Evolutionary conservation across 805 yeast genomes (phyloP).

Genomic region (Starmerella roubikii): DNA sequence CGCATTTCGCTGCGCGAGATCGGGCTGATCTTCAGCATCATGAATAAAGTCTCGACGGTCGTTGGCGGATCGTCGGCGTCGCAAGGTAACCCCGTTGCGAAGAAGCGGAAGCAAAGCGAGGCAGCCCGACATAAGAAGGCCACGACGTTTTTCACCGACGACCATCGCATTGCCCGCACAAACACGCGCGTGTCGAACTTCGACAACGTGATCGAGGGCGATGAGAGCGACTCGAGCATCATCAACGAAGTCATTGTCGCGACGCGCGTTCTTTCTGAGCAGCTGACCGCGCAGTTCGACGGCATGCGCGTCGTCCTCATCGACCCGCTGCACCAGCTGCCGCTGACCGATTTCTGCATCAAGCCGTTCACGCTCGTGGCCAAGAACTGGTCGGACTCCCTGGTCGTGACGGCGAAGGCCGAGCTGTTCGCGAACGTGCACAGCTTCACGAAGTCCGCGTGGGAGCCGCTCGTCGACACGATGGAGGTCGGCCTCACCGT

Average conservation of each 20-base stretch:
- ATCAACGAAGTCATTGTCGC: conserved; percentile 1
- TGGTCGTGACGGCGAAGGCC: conserved; percentile 53
- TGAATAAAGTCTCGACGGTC: conserved; percentile 50
- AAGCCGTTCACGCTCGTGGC: conserved; percentile 56
- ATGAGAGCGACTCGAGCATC: not conserved
- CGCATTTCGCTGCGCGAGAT: conserved; percentile 82
- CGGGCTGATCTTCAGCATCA: conserved; percentile 57
- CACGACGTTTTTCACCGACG: conserved; percentile 10
- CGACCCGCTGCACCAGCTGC: conserved; percentile 85
- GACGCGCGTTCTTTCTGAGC: conserved; percentile 51
- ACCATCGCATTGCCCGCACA: conserved; percentile 9
- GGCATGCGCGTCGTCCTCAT: conserved; percentile 72
- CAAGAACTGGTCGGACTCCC: conserved; percentile 74
- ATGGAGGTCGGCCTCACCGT: conserved; percentile 70
- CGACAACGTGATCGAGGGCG: not conserved
- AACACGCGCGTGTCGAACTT: not conserved
- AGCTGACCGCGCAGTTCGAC: conserved; percentile 47
- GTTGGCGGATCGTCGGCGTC: not conserved
- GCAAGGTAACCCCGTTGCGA: not conserved
- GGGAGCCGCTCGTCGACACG: conserved; percentile 91
- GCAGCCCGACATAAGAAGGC: conserved; percentile 8
- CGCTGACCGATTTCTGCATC: conserved; percentile 64
- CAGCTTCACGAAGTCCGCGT: conserved; percentile 76
- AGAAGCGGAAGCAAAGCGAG: conserved; percentile 1
- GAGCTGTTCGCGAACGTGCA: conserved; percentile 61